A percentile compares a stretch with the other conserved stretches of the same genome.
Evolutionary conservation across 768 basidiomycete species (phyloP).

Genomic region (Galerina sulciceps): DNA sequence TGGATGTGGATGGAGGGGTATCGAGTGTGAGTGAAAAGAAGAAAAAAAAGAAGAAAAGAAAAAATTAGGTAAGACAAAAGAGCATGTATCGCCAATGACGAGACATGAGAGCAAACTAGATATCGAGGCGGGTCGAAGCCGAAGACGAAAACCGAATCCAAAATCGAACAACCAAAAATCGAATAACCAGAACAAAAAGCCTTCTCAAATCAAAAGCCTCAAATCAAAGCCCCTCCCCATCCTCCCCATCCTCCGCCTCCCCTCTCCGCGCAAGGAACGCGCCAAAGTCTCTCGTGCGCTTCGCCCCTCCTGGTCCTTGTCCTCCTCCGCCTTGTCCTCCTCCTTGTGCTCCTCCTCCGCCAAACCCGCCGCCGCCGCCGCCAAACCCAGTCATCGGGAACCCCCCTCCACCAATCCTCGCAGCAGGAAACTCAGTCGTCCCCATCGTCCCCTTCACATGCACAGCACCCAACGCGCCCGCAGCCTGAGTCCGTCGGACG

Average conservation of each 20-base stretch:
- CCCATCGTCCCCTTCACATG: neutral
- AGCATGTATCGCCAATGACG: too few relatives aligned
- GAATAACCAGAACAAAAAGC: too few relatives aligned
- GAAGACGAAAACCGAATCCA: too few relatives aligned
- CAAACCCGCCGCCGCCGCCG: too few relatives aligned
- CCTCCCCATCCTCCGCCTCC: slow-evolving; percentile 12
- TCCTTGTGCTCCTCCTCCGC: neutral
- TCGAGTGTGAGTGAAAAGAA: too few relatives aligned
- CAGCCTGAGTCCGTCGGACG: neutral
- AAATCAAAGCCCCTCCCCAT: neutral
- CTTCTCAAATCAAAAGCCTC: too few relatives aligned
- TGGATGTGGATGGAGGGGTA: too few relatives aligned
- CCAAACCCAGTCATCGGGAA: slow-evolving; percentile 23
- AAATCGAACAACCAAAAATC: too few relatives aligned
- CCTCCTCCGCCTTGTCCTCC: neutral
- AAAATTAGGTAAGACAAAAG: too few relatives aligned
- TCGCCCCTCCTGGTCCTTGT: neutral
- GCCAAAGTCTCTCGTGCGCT: slow-evolving; percentile 19
- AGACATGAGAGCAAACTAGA: too few relatives aligned
- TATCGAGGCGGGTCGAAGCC: too few relatives aligned
- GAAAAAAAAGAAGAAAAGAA: too few relatives aligned
- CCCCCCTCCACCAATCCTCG: slow-evolving; percentile 14
- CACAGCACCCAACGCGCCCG: neutral
- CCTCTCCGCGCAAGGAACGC: slow-evolving; percentile 24
- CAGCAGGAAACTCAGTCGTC: slow-evolving; percentile 7